These are phyloP conservation scores for Pseudogymnoascus sp. DNA, from an alignment of 2,329 filamentous ascomycete species.

Conservation along the genomic window DNA sequence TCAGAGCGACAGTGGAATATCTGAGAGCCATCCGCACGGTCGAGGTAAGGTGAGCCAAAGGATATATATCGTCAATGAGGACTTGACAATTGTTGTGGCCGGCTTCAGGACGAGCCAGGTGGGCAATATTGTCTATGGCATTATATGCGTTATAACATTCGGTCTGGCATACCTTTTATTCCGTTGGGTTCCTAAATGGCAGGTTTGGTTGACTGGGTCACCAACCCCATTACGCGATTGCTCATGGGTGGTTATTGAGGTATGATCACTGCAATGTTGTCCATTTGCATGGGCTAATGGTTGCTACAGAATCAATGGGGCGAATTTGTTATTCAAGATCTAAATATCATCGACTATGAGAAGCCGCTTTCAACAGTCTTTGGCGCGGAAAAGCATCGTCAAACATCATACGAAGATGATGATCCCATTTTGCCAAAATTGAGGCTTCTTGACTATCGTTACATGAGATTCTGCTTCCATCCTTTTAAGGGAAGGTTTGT, in stretches of 20 bases:
- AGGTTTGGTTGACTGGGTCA: slow-evolving; percentile 67
- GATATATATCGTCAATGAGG: slow-evolving; percentile 86
- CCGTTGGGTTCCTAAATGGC: slow-evolving; percentile 85
- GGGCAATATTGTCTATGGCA: slow-evolving; percentile 63
- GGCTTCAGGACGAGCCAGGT: slow-evolving; percentile 74
- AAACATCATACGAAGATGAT: slow-evolving; percentile 57
- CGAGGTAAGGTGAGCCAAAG: slow-evolving; percentile 73
- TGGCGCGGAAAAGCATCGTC: slow-evolving; percentile 57
- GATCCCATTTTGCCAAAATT: slow-evolving; percentile 73
- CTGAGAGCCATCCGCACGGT: slow-evolving; percentile 56
- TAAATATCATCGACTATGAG: slow-evolving; percentile 51
- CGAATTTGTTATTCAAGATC: slow-evolving; percentile 72
- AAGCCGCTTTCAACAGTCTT: slow-evolving; percentile 58
- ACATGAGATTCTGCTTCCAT: slow-evolving; percentile 89
- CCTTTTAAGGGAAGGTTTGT: slow-evolving; percentile 84
- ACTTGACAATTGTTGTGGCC: slow-evolving; percentile 87
- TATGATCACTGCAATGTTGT: slow-evolving; percentile 26
- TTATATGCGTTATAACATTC: slow-evolving; percentile 64
- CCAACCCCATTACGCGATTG: slow-evolving; percentile 65
- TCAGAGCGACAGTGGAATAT: slow-evolving; percentile 63
- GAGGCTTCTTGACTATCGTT: slow-evolving; percentile 81
- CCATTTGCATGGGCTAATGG: slow-evolving; percentile 22
- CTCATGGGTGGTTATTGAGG: slow-evolving; percentile 88
- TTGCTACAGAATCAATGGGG: slow-evolving; percentile 79
- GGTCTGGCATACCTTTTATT: slow-evolving; percentile 80